Base-by-base conservation (phyloP, 2,329 filamentous ascomycete species). In the Scolecobasidium constrictum region DNA sequence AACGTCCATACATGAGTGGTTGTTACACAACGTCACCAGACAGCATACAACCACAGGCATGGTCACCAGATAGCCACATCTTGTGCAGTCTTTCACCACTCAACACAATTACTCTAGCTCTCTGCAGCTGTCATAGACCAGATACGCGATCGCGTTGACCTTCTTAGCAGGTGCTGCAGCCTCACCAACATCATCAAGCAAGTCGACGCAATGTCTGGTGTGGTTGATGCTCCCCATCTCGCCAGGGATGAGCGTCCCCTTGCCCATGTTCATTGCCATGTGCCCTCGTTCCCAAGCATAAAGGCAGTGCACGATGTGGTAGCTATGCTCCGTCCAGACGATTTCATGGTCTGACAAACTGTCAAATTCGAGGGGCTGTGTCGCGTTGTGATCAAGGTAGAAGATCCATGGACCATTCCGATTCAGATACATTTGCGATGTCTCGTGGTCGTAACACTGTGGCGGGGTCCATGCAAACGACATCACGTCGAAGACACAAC, bases 401-500 rank as follows among this genome's bases (percentile, higher is more conserved):
- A 44, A 44, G 3, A 23, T 39, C 42, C 42, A 44, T 3, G 42
- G 42, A n/a, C 42, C 42, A 13, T 44, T 17, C n/a, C 2, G 15
- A 4, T 21, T 16, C 17, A 39, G 21, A 22, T 36, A 38, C 5
- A 16, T 11, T 2, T 38, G 20, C 4, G 42, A 44, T 19, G 26
- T 18, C 7, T 21, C 3, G 4, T n/a, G 35, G 15, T 28, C n/a
- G 15, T 39, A 39, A 12, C 42, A 44, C 13, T 15, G 17, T 13
- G 19, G 17, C 4, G 42, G 42, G 17, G 42, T 44, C 42, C 42
- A 44, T 5, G 42, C 42, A 22, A 44, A 44, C 21, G 35, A 38
- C 35, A 44, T 44, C 35, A 44, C 17, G 26, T 44, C 42, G 42
- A 44, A 44, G 19, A 19, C 34, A n/a, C 42, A 44, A 13, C 35